Percentiles rank a stretch among this genome's conserved stretches.
phyloP scores from a whole-genome alignment of 805 yeast genomes.

The Tetrapisispora nanseiensis region DNA sequence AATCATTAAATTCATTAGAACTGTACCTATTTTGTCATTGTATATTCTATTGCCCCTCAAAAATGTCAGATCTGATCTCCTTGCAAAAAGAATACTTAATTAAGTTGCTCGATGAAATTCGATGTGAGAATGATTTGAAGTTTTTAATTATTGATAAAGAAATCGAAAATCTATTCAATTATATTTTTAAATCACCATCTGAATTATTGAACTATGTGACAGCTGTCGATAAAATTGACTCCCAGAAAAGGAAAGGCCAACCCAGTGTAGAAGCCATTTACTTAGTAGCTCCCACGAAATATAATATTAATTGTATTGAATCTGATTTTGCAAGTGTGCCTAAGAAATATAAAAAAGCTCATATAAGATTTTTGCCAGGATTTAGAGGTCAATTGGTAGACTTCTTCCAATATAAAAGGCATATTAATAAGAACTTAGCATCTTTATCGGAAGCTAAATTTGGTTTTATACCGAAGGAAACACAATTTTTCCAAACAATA shows the following conservation, averaged over 20 bases:
- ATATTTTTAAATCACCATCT: slow-evolving; percentile 34
- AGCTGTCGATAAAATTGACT: slow-evolving; percentile 56
- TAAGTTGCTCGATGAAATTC: slow-evolving; percentile 19
- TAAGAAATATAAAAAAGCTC: slow-evolving; percentile 64
- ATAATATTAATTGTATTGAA: slow-evolving; percentile 62
- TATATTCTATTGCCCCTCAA: too few relatives aligned
- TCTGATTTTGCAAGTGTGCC: slow-evolving; percentile 63
- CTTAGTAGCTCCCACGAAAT: slow-evolving; percentile 58
- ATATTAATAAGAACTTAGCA: slow-evolving; percentile 23
- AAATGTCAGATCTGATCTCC: slow-evolving; percentile 3
- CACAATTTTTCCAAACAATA: slow-evolving; percentile 57
- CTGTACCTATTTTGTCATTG: too few relatives aligned
- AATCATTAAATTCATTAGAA: too few relatives aligned
- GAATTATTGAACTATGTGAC: slow-evolving; percentile 46
- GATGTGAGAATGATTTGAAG: slow-evolving; percentile 38
- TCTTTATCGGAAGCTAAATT: slow-evolving; percentile 36
- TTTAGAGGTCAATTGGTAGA: slow-evolving; percentile 27
- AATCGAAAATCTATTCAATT: slow-evolving; percentile 39
- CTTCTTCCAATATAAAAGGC: slow-evolving; percentile 22
- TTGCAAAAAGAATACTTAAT: slow-evolving; percentile 2
- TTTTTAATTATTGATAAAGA: slow-evolving; percentile 48
- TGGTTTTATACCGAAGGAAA: slow-evolving; percentile 56
- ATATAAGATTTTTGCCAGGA: slow-evolving; percentile 64
- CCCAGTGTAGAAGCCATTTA: slow-evolving; percentile 70
- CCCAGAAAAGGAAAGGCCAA: slow-evolving; percentile 45